Conservation (phyloP, 495 filamentous ascomycete genomes). For the Aspergillus indologenus region DNA sequence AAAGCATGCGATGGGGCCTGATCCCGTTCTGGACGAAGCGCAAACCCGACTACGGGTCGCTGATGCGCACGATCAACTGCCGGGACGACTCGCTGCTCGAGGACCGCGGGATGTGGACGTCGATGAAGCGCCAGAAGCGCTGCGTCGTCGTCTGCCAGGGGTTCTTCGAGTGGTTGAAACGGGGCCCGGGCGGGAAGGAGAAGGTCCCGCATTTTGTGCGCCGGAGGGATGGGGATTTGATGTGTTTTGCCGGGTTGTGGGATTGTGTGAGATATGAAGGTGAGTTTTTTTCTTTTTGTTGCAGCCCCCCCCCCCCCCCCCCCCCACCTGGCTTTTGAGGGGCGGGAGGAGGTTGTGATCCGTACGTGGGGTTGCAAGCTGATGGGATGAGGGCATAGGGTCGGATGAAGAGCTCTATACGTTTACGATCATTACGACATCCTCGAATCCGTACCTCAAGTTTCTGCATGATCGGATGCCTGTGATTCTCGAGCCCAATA, state of each 20-base stretch:
- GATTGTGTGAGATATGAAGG: slow-evolving; percentile 82
- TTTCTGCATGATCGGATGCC: slow-evolving; percentile 97
- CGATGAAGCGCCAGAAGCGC: slow-evolving; percentile 83
- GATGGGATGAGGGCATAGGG: slow-evolving; percentile 23
- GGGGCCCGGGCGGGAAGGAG: slow-evolving; percentile 65
- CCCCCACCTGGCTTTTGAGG: too few relatives aligned
- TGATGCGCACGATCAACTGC: slow-evolving; percentile 91
- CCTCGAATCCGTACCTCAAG: slow-evolving; percentile 70
- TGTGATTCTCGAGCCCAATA: slow-evolving; percentile 78
- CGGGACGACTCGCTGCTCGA: slow-evolving; percentile 81
- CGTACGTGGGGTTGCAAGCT: neutral
- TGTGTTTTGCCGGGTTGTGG: slow-evolving; percentile 91
- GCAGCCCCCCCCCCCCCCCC: too few relatives aligned
- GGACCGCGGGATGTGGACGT: slow-evolving; percentile 81
- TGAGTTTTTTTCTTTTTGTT: slow-evolving; percentile 23
- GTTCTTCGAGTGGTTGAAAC: slow-evolving; percentile 96
- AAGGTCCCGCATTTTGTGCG: slow-evolving; percentile 80
- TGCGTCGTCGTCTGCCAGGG: slow-evolving; percentile 86
- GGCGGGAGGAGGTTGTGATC: neutral
- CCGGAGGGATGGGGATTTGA: slow-evolving; percentile 75
- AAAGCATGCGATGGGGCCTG: slow-evolving; percentile 91
- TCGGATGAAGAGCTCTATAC: slow-evolving; percentile 70
- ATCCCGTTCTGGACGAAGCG: slow-evolving; percentile 91
- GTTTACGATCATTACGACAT: slow-evolving; percentile 90
- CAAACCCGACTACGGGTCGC: slow-evolving; percentile 67